Conservation (phyloP, 768 basidiomycete species). For the Termitomyces heimii region DNA sequence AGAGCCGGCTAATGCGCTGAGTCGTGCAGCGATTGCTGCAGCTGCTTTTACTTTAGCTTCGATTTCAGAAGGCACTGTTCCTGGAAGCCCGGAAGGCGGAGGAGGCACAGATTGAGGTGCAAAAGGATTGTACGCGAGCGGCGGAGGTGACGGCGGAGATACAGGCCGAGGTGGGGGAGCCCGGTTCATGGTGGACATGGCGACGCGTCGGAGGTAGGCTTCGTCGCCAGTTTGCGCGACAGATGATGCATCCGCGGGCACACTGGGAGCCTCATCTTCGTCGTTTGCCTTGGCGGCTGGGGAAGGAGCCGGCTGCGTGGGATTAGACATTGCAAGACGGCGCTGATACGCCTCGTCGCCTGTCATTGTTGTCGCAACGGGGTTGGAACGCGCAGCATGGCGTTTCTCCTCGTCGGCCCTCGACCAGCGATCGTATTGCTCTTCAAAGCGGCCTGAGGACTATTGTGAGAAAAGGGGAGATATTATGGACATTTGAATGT, state of each 20-base stretch:
- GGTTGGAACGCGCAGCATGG: slow-evolving; percentile 24
- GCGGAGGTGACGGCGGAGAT: slow-evolving; percentile 40
- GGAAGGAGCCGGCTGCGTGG: slow-evolving; percentile 19
- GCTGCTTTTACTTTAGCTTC: slow-evolving; percentile 73
- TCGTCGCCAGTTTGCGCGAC: slow-evolving; percentile 55
- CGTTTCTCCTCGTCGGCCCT: slow-evolving; percentile 42
- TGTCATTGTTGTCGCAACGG: slow-evolving; percentile 41
- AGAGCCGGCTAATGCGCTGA: slow-evolving; percentile 48
- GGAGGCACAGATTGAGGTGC: slow-evolving; percentile 58
- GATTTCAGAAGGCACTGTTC: slow-evolving; percentile 32
- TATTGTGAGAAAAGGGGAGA: slow-evolving; percentile 4
- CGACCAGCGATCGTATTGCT: slow-evolving; percentile 47
- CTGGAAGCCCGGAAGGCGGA: slow-evolving; percentile 36
- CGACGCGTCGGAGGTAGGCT: slow-evolving; percentile 57
- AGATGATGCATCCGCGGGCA: slow-evolving; percentile 10
- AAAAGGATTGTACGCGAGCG: slow-evolving; percentile 65
- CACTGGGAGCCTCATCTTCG: slow-evolving; percentile 19
- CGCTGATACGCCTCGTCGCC: slow-evolving; percentile 82
- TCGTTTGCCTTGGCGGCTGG: slow-evolving; percentile 15
- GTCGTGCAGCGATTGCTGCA: slow-evolving; percentile 75
- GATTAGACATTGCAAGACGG: slow-evolving; percentile 62
- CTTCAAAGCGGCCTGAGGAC: slow-evolving; percentile 41
- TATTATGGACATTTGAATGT: slow-evolving; percentile 10
- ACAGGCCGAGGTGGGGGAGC: slow-evolving; percentile 17
- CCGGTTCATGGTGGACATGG: slow-evolving; percentile 38